Evolutionary conservation across 2,329 filamentous ascomycete genomes (phyloP).

Genomic region (Cercospora janseana): DNA sequence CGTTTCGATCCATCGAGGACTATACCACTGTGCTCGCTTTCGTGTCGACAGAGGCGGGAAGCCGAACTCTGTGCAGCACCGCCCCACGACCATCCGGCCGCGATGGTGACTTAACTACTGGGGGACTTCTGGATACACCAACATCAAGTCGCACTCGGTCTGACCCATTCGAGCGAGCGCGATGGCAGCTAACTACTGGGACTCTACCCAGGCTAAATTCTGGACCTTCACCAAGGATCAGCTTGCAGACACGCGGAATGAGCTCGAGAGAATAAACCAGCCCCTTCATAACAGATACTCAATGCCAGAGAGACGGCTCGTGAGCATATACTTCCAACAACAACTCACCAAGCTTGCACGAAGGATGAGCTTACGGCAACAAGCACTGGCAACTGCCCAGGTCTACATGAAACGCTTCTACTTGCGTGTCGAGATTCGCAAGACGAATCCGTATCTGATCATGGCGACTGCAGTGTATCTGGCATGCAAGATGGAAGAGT

Average conservation of each 20-base stretch:
- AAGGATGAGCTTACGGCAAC: conserved; percentile 80
- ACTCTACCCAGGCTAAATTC: conserved; percentile 82
- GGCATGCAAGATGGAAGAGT: conserved; percentile 97
- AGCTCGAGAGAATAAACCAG: conserved; percentile 69
- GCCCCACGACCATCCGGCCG: too few relatives aligned
- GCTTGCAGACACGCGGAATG: conserved; percentile 70
- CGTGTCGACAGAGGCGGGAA: too few relatives aligned
- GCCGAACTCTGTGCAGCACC: too few relatives aligned
- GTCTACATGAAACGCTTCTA: conserved; percentile 95
- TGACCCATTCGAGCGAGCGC: neutral
- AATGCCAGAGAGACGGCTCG: conserved; percentile 73
- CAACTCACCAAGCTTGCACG: conserved; percentile 81
- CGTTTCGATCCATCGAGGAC: too few relatives aligned
- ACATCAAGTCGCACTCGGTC: too few relatives aligned
- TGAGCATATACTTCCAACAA: conserved; percentile 90
- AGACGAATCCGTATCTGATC: conserved; percentile 89
- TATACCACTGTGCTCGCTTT: too few relatives aligned
- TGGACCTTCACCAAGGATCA: conserved; percentile 89
- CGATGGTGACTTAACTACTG: too few relatives aligned
- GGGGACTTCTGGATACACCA: too few relatives aligned
- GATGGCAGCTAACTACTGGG: conserved; percentile 97
- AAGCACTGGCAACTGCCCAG: conserved; percentile 89
- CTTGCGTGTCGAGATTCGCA: conserved; percentile 81
- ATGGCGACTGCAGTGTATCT: conserved; percentile 92
- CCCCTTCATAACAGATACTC: conserved; percentile 74